These are phyloP conservation scores for Escallonia herrerae DNA, from an alignment of 129 eudicot genomes.

Conservation along the genomic window DNA sequence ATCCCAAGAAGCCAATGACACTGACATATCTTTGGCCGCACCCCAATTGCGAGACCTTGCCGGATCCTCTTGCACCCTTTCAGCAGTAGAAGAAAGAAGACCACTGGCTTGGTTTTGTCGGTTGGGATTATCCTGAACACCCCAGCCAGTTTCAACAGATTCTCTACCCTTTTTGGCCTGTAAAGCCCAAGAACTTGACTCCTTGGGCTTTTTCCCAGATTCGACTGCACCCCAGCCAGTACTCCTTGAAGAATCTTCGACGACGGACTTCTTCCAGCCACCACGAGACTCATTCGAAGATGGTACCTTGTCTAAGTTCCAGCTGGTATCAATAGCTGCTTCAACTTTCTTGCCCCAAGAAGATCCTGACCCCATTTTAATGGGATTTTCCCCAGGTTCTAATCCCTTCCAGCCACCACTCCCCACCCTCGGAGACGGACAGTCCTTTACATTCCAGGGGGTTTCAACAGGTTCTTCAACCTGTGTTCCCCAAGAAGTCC, in stretches of 20 bases:
- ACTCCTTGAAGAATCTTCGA: neutral
- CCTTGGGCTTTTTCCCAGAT: neutral
- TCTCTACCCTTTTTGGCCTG: conserved; percentile 4
- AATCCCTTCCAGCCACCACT: conserved; percentile 1
- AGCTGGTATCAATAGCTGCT: neutral
- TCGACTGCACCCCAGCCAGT: conserved; percentile 1
- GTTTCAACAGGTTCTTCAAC: neutral
- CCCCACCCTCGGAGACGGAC: neutral
- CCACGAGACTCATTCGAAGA: neutral
- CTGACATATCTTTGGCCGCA: neutral
- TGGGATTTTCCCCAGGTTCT: neutral
- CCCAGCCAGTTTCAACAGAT: conserved; percentile 9
- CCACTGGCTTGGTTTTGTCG: neutral
- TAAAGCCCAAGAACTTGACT: neutral
- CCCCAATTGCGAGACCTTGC: conserved; percentile 5
- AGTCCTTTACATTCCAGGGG: neutral
- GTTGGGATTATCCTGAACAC: neutral
- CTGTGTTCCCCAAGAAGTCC: conserved; percentile 12
- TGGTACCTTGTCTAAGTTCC: neutral
- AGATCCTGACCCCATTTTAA: neutral
- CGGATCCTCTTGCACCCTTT: neutral
- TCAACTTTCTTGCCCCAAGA: conserved; percentile 11
- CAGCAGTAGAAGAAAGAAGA: too few species aligned
- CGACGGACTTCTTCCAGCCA: too few species aligned
- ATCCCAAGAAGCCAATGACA: conserved; percentile 19